These are phyloP conservation scores for Endothia cerciana DNA, from an alignment of 2,329 filamentous ascomycete species.

Conservation along the genomic window DNA sequence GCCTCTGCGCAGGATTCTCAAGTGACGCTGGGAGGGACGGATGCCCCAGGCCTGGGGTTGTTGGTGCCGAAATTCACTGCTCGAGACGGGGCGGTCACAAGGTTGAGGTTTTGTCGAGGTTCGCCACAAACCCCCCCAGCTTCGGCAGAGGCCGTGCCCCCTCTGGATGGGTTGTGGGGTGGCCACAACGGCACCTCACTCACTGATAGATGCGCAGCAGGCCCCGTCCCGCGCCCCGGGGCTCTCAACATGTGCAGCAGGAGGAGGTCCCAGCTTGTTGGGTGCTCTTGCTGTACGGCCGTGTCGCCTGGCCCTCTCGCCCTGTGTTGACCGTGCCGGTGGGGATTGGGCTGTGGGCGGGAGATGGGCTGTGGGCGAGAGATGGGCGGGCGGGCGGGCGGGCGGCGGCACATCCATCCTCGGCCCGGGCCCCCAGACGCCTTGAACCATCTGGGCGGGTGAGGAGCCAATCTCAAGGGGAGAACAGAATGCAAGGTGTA, in stretches of 20 bases:
- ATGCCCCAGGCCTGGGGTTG: conserved; percentile 9
- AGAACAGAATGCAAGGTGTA: background rate
- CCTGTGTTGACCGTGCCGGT: too few species aligned
- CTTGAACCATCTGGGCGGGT: too few species aligned
- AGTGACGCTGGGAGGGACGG: conserved; percentile 1
- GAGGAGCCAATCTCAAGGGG: too few species aligned
- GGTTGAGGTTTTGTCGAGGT: conserved; percentile 13
- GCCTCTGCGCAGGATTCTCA: background rate
- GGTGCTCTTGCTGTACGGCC: background rate
- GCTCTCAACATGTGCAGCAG: too few species aligned
- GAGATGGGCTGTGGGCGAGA: background rate
- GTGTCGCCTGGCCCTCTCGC: background rate
- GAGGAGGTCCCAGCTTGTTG: too few species aligned
- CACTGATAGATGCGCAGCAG: too few species aligned
- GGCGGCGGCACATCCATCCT: too few species aligned
- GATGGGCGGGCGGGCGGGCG: too few species aligned
- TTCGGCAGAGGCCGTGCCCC: background rate
- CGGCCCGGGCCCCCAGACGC: too few species aligned
- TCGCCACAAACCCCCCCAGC: background rate
- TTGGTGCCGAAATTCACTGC: background rate
- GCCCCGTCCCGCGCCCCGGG: too few species aligned
- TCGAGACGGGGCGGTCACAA: background rate
- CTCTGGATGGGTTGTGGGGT: background rate
- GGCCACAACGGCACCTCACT: background rate
- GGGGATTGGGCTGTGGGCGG: background rate